phyloP scores from a whole-genome alignment of 2,329 filamentous ascomycete species.

The Meredithiella fracta region DNA sequence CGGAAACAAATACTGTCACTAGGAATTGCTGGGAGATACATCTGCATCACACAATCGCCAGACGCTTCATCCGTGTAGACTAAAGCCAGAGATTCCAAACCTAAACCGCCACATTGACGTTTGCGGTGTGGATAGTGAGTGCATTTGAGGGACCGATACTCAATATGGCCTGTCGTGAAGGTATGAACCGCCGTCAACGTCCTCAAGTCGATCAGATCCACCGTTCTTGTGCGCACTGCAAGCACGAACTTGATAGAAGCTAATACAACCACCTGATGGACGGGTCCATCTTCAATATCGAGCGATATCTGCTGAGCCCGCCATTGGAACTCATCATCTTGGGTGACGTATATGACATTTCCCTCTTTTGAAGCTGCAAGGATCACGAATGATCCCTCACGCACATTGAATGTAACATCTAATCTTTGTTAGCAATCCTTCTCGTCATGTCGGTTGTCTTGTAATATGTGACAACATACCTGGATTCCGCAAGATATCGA shows the following conservation, averaged over 20 bases:
- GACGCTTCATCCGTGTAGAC: conserved; percentile 44
- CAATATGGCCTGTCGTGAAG: conserved; percentile 42
- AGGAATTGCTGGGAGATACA: conserved; percentile 38
- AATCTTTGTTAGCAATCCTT: neutral
- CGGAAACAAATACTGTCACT: conserved; percentile 41
- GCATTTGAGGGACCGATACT: conserved; percentile 41
- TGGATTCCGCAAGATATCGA: conserved; percentile 29
- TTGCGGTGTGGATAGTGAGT: conserved; percentile 36
- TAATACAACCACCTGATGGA: conserved; percentile 40
- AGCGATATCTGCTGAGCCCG: conserved; percentile 28
- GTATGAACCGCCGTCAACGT: conserved; percentile 37
- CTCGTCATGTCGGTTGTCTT: neutral
- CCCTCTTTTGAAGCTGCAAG: conserved; percentile 4
- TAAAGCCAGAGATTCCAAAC: conserved; percentile 46
- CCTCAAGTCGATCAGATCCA: conserved; percentile 39
- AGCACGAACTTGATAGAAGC: conserved; percentile 43
- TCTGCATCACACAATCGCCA: conserved; percentile 48
- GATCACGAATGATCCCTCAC: neutral
- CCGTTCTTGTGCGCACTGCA: conserved; percentile 37
- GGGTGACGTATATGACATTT: neutral
- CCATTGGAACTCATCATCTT: conserved; percentile 26
- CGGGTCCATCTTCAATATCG: conserved; percentile 18
- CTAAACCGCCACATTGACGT: conserved; percentile 37
- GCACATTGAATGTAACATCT: neutral
- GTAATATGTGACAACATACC: conserved; percentile 21